Evolutionary conservation across 768 basidiomycete species (phyloP).

Genomic region (Cantharellus cinnabarinus): DNA sequence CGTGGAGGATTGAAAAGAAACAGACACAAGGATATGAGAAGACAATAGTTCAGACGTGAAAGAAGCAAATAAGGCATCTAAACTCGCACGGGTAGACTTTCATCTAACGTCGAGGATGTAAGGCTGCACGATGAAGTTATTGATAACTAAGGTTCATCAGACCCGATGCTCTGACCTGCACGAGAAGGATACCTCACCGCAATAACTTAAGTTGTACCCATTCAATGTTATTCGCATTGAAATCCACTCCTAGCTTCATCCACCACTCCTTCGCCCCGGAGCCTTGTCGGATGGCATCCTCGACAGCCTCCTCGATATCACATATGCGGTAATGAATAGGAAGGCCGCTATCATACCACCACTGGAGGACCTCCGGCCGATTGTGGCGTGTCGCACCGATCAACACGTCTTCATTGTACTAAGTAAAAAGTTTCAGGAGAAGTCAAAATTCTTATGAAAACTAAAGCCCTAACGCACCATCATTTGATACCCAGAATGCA

Average conservation of each 20-base stretch:
- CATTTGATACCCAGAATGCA: slow-evolving; percentile 52
- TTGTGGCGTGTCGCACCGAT: slow-evolving; percentile 66
- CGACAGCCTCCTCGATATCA: slow-evolving; percentile 79
- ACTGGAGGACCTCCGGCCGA: slow-evolving; percentile 60
- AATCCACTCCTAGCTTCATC: slow-evolving; percentile 61
- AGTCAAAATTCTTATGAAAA: neutral
- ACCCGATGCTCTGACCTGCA: too few relatives aligned
- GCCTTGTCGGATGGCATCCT: slow-evolving; percentile 70
- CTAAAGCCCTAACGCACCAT: slow-evolving; percentile 12
- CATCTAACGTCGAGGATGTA: too few relatives aligned
- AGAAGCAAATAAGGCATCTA: too few relatives aligned
- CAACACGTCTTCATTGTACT: slow-evolving; percentile 60
- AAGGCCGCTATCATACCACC: slow-evolving; percentile 70
- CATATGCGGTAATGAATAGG: slow-evolving; percentile 76
- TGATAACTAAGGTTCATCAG: too few relatives aligned
- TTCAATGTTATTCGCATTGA: slow-evolving; percentile 65
- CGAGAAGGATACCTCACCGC: neutral
- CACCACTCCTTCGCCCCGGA: slow-evolving; percentile 62
- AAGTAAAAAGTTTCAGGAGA: neutral
- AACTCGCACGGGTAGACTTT: too few relatives aligned
- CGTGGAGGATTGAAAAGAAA: too few relatives aligned
- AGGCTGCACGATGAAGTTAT: too few relatives aligned
- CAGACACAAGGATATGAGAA: too few relatives aligned
- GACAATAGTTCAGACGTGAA: too few relatives aligned
- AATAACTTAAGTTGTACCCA: slow-evolving; percentile 62